Evolutionary conservation across 2,329 filamentous ascomycete species (phyloP).

Genomic region (Ceratocystis colombiana): DNA sequence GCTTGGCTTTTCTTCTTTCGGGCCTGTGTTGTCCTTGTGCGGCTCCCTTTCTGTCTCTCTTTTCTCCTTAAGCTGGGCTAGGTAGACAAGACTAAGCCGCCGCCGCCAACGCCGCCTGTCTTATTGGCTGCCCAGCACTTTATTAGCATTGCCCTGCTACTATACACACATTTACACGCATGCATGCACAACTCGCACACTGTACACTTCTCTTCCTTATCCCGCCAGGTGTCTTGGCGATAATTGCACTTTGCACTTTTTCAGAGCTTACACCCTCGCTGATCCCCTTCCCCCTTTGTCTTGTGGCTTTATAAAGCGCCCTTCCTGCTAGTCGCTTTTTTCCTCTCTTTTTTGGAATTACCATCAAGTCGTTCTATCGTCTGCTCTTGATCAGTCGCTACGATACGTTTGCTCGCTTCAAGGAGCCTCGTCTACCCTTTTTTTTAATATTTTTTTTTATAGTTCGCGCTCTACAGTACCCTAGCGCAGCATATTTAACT

Average conservation of each 20-base stretch:
- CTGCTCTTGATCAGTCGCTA: background rate
- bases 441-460: background rate
- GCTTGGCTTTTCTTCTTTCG: constrained; percentile 18
- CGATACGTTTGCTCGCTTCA: background rate
- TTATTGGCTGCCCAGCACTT: background rate
- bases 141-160: background rate
- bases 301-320: background rate
- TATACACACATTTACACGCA: background rate
- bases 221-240: background rate
- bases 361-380: background rate
- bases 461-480: background rate
- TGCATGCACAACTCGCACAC: background rate
- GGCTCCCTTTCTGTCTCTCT: constrained; percentile 3
- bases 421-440: background rate
- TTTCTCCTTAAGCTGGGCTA: background rate
- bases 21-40: background rate
- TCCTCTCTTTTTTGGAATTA: background rate
- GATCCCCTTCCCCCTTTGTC: background rate
- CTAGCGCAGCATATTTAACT: background rate
- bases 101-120: background rate
- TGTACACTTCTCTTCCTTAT: background rate
- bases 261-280: background rate
- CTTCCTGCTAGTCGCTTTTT: background rate
- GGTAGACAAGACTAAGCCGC: background rate
- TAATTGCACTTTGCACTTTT: background rate